Evolutionary conservation across 2,329 filamentous ascomycete species (phyloP).

Genomic region (Aspergillus eucalypticola): DNA sequence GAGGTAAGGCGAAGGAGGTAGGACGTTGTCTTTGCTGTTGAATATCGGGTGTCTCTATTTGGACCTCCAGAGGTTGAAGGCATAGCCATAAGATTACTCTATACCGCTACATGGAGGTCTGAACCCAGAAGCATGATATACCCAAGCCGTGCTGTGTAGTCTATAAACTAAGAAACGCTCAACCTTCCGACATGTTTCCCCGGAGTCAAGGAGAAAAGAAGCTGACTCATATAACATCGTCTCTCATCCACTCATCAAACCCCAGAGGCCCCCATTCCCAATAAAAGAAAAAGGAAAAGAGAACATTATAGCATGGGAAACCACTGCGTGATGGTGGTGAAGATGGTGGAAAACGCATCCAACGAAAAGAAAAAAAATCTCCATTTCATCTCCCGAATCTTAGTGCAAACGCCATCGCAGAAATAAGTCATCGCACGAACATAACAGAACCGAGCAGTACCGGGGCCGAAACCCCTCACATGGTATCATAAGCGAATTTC

Average conservation of each 20-base stretch:
- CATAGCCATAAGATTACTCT: background rate
- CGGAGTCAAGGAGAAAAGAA: conserved; percentile 11
- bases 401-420: conserved; percentile 40
- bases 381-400: conserved; percentile 33
- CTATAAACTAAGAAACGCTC: conserved; percentile 24
- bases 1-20: too few species aligned
- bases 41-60: too few species aligned
- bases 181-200: conserved; percentile 13
- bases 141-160: conserved; percentile 25
- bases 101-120: too few species aligned
- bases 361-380: conserved; percentile 19
- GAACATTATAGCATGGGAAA: conserved; percentile 25
- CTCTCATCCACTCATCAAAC: conserved; percentile 21
- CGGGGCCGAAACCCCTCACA: conserved; percentile 27
- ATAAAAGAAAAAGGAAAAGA: conserved; percentile 16
- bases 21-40: too few species aligned
- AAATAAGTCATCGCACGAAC: conserved; percentile 30
- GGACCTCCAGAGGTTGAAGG: too few species aligned
- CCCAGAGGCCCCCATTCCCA: conserved; percentile 14
- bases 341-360: conserved; percentile 18
- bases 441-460: conserved; percentile 24
- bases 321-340: conserved; percentile 18
- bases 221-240: conserved; percentile 13
- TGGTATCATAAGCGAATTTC: conserved; percentile 42
- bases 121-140: conserved; percentile 8